Evolutionary conservation across 2,329 filamentous ascomycete species (phyloP).

Genomic region (Pestalotiopsis sp.): DNA sequence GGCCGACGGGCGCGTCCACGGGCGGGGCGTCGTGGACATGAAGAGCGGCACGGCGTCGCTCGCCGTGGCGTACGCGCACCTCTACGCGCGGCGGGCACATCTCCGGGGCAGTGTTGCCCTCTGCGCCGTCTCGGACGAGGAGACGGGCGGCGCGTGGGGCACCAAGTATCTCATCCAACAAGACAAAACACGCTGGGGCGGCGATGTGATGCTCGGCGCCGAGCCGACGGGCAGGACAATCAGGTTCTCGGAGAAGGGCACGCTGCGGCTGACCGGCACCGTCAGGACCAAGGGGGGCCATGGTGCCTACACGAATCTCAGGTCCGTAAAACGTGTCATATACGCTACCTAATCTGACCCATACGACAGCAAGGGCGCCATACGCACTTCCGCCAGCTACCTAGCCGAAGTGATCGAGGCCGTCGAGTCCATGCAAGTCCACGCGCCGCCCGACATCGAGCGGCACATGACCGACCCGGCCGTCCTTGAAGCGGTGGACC

Average conservation of each 20-base stretch:
- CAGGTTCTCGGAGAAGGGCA: conserved; percentile 4
- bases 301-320: neutral
- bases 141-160: conserved; percentile 4
- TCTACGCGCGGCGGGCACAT: neutral
- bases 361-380: neutral
- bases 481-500: neutral
- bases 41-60: conserved; percentile 2
- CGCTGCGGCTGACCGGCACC: neutral
- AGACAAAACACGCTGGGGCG: neutral
- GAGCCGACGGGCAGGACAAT: neutral
- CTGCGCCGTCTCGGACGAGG: neutral
- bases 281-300: neutral
- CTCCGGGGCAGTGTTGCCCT: neutral
- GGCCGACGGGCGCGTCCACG: neutral
- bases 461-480: neutral
- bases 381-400: neutral
- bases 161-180: neutral
- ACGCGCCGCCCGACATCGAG: neutral
- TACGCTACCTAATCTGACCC: neutral
- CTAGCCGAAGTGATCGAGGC: neutral
- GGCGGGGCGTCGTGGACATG: conserved; percentile 4
- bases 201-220: conserved; percentile 5
- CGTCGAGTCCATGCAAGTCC: neutral
- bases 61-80: neutral
- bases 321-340: neutral